These are phyloP conservation scores for Botryotinia globosa DNA, from an alignment of 2,329 filamentous ascomycete genomes.

Conservation along the genomic window DNA sequence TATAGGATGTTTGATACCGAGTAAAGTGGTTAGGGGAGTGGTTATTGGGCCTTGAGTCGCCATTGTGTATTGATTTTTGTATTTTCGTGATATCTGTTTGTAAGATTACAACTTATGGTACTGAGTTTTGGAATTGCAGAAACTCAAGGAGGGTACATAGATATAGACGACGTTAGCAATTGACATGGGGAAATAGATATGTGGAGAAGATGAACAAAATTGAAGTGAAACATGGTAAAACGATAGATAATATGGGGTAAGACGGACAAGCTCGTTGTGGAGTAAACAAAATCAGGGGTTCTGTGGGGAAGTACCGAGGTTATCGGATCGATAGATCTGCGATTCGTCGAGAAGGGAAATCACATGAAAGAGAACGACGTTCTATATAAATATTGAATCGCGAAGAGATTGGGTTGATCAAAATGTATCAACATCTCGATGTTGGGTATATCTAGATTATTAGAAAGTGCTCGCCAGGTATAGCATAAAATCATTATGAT, in stretches of 20 bases:
- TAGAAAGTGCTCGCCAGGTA: not conserved
- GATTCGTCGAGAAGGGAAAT: not conserved
- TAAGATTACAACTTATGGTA: not conserved
- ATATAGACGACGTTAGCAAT: not conserved
- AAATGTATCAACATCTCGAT: not conserved
- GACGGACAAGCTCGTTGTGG: constrained; percentile 1
- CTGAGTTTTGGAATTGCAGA: not conserved
- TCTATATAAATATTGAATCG: not conserved
- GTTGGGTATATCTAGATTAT: not conserved
- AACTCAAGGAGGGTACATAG: not conserved
- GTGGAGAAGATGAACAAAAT: not conserved
- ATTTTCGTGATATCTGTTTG: not conserved
- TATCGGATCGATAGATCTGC: constrained; percentile 3
- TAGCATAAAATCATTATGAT: not conserved
- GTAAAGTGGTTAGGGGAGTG: constrained; percentile 74
- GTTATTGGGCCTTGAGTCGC: constrained; percentile 47
- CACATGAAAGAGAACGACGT: not conserved
- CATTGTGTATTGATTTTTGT: constrained; percentile 8
- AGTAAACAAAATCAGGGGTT: not conserved
- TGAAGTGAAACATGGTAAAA: not conserved
- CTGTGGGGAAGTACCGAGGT: constrained; percentile 9
- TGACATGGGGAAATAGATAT: not conserved
- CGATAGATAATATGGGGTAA: constrained; percentile 4
- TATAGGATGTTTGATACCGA: constrained; percentile 84
- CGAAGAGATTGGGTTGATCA: not conserved